These are phyloP conservation scores for Ustilago vetiveriae DNA, from an alignment of 1,284 basidiomycete species.

Conservation along the genomic window DNA sequence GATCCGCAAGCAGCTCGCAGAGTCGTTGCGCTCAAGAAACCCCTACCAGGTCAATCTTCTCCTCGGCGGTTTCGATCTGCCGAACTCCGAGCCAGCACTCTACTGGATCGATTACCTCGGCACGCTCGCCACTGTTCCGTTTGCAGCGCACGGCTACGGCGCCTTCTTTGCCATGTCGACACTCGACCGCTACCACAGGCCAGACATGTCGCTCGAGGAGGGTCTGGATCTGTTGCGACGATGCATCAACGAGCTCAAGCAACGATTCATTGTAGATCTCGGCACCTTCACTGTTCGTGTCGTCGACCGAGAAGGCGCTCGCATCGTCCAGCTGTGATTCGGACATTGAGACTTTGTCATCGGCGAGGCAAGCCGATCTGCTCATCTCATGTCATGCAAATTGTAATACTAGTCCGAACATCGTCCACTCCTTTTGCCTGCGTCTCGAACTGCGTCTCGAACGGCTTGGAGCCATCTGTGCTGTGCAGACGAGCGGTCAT, in stretches of 20 bases:
- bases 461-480: no score
- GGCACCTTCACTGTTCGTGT: constrained; percentile 87
- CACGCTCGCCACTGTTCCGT: constrained; percentile 86
- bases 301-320: constrained; percentile 87
- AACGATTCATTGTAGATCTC: constrained; percentile 78
- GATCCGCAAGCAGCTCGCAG: constrained; percentile 89
- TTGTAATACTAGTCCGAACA: constrained; percentile 1
- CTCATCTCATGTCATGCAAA: no score
- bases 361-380: no score
- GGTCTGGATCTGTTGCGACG: constrained; percentile 83
- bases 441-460: no score
- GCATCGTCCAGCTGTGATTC: constrained; percentile 71
- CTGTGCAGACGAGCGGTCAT: no score
- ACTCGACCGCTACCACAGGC: constrained; percentile 82
- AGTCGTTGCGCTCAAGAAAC: constrained; percentile 84
- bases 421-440: no score
- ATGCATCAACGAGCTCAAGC: constrained; percentile 87
- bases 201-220: constrained; percentile 82
- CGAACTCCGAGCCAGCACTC: constrained; percentile 74
- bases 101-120: constrained; percentile 98
- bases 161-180: constrained; percentile 91
- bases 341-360: no score
- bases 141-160: constrained; percentile 94
- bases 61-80: constrained; percentile 87
- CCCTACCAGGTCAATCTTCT: constrained; percentile 93